phyloP scores from a whole-genome alignment of 768 basidiomycete genomes.

The Rhizopogon sp. region DNA sequence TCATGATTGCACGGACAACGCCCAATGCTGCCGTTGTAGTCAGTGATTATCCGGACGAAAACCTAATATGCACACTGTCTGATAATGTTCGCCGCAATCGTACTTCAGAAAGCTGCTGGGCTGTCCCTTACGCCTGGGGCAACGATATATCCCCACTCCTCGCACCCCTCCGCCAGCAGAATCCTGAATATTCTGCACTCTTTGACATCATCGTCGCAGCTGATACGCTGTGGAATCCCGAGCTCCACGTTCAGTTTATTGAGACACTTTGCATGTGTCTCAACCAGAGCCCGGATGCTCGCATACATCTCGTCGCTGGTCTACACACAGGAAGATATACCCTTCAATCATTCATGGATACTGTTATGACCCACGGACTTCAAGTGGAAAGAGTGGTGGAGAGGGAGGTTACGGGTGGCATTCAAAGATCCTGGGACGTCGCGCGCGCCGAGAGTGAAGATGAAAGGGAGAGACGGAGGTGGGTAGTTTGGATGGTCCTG shows the following conservation, averaged over 20 bases:
- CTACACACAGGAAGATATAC: constrained; percentile 76
- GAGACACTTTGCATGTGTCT: constrained; percentile 47
- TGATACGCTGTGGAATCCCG: constrained; percentile 76
- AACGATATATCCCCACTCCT: constrained; percentile 32
- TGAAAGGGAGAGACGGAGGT: constrained; percentile 61
- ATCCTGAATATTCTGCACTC: constrained; percentile 14
- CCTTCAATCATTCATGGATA: constrained; percentile 53
- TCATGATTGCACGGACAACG: constrained; percentile 52
- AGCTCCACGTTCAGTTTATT: constrained; percentile 50
- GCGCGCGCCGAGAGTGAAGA: constrained; percentile 49
- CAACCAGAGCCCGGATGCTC: constrained; percentile 35
- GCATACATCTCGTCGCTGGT: constrained; percentile 65
- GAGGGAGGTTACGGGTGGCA: constrained; percentile 36
- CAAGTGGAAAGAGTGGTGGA: constrained; percentile 42
- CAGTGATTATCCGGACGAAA: constrained; percentile 71
- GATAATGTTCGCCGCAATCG: constrained; percentile 52
- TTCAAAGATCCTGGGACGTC: constrained; percentile 47
- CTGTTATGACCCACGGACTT: constrained; percentile 36
- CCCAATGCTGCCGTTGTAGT: constrained; percentile 38
- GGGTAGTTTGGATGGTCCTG: constrained; percentile 67
- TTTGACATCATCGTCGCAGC: constrained; percentile 70
- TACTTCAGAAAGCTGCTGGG: constrained; percentile 43
- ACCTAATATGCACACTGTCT: constrained; percentile 51
- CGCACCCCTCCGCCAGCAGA: background rate
- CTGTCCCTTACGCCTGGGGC: constrained; percentile 64